phyloP scores from a whole-genome alignment of 208 protist species.

The Acanthamoeba triangularis region DNA sequence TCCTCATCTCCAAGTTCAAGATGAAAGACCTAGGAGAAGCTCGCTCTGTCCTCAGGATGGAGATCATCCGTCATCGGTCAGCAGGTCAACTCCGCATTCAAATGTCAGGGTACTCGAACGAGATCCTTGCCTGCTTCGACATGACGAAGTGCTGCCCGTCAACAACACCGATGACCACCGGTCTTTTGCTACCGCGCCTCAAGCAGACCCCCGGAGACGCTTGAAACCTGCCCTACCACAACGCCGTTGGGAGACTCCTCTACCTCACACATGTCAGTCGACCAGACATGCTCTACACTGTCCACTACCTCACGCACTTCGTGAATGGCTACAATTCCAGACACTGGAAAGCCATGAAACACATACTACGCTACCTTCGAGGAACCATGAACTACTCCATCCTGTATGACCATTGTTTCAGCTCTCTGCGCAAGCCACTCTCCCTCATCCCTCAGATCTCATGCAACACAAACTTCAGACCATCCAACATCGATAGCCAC shows the following conservation, averaged over 20 bases:
- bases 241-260: background rate
- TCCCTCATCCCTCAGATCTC: background rate
- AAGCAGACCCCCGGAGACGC: background rate
- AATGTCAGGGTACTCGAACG: background rate
- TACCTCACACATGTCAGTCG: background rate
- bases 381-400: background rate
- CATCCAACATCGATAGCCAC: background rate
- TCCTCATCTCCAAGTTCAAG: background rate
- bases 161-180: background rate
- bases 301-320: slow-evolving; percentile 23
- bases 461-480: background rate
- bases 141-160: background rate
- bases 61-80: background rate
- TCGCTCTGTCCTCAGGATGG: background rate
- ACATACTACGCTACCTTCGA: background rate
- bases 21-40: background rate
- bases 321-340: background rate
- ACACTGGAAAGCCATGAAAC: background rate
- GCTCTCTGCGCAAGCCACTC: background rate
- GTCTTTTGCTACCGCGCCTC: background rate
- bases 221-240: background rate
- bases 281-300: background rate
- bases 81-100: background rate
- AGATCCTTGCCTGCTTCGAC: background rate
- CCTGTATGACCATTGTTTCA: background rate